phyloP scores from a whole-genome alignment of 1,139 yeast species.

The Zygoascus sp. region DNA sequence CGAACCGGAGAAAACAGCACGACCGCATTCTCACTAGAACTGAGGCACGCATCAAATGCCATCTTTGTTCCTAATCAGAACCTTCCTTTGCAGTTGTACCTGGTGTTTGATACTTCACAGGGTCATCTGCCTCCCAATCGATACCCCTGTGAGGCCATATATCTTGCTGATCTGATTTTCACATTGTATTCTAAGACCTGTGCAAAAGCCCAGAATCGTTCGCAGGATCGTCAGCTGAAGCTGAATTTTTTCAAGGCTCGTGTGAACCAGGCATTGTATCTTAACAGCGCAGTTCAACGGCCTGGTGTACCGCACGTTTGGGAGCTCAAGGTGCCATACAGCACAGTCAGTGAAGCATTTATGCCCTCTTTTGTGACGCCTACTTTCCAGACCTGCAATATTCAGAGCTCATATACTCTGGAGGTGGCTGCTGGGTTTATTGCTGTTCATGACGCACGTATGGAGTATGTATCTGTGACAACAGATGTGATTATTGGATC shows the following conservation, averaged over 20 bases:
- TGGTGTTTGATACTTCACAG: conserved; percentile 17
- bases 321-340: conserved; percentile 24
- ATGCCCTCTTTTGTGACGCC: conserved; percentile 53
- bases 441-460: conserved; percentile 26
- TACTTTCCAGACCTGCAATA: conserved; percentile 55
- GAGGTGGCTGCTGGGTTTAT: conserved; percentile 46
- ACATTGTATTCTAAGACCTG: conserved; percentile 28
- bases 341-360: conserved; percentile 34
- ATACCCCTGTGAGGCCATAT: conserved; percentile 16
- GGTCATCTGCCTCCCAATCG: conserved; percentile 18
- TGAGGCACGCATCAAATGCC: conserved; percentile 26
- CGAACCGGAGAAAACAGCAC: conserved; percentile 17
- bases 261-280: conserved; percentile 16
- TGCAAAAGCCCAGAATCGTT: conserved; percentile 27
- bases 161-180: conserved; percentile 23
- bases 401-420: conserved; percentile 46
- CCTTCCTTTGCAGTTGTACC: conserved; percentile 27
- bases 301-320: conserved; percentile 15
- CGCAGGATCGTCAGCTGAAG: conserved; percentile 19
- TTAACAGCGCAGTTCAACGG: conserved; percentile 17
- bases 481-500: conserved; percentile 23
- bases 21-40: conserved; percentile 26
- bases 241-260: conserved; percentile 20
- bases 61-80: conserved; percentile 24
- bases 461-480: conserved; percentile 23